Evolutionary conservation across 768 basidiomycete species (phyloP).

Genomic region (Mycena belliarum): DNA sequence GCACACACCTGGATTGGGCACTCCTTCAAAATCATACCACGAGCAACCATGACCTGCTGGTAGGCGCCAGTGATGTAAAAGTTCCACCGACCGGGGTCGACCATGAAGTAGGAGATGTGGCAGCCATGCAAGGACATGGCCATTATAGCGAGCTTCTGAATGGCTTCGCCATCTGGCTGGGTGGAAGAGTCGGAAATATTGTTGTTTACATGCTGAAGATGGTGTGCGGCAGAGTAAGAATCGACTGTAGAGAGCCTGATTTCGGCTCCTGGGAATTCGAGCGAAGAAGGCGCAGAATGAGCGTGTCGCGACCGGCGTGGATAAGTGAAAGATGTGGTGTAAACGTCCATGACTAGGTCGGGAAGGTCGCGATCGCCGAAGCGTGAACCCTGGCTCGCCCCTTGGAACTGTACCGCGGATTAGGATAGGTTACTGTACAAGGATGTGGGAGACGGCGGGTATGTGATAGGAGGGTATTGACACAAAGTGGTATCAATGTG

Average conservation of each 20-base stretch:
- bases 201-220: slow-evolving; percentile 40
- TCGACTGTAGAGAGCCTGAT: slow-evolving; percentile 46
- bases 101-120: slow-evolving; percentile 69
- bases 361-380: slow-evolving; percentile 17
- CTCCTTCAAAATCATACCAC: slow-evolving; percentile 88
- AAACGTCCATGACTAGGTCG: slow-evolving; percentile 76
- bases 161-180: slow-evolving; percentile 64
- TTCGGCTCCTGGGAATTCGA: slow-evolving; percentile 59
- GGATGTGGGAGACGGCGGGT: slow-evolving; percentile 29
- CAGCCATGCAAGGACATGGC: slow-evolving; percentile 82
- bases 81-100: slow-evolving; percentile 80
- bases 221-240: slow-evolving; percentile 39
- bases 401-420: slow-evolving; percentile 18
- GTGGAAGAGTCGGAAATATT: slow-evolving; percentile 39
- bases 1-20: slow-evolving; percentile 75
- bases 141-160: slow-evolving; percentile 76
- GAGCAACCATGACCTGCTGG: slow-evolving; percentile 88
- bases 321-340: slow-evolving; percentile 92
- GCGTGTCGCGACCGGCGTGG: slow-evolving; percentile 78
- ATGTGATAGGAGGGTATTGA: slow-evolving; percentile 54
- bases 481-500: slow-evolving; percentile 53
- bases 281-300: slow-evolving; percentile 62
- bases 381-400: slow-evolving; percentile 13
- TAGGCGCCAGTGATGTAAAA: slow-evolving; percentile 90
- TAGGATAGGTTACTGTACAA: slow-evolving; percentile 25